Evolutionary conservation across 2,329 filamentous ascomycete species (phyloP).

Genomic region (Diaporthe ilicicola): DNA sequence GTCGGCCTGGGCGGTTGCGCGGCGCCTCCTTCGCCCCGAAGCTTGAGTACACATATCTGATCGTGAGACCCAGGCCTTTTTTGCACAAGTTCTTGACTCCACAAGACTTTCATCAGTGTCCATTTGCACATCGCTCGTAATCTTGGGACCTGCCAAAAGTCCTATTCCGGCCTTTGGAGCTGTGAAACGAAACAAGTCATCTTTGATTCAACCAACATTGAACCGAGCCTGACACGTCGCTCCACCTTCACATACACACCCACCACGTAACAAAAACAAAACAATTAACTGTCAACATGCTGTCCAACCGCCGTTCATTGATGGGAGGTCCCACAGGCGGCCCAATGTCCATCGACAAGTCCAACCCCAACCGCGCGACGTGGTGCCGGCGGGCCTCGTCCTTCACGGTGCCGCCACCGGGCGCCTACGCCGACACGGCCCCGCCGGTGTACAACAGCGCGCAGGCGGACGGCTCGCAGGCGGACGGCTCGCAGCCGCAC

Average conservation of each 20-base stretch:
- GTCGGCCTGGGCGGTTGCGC: constrained; percentile 19
- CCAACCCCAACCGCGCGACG: constrained; percentile 18
- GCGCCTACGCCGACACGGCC: not conserved
- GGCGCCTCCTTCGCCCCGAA: constrained; percentile 18
- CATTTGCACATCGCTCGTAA: constrained; percentile 3
- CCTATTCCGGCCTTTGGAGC: not conserved
- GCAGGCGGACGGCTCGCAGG: not conserved
- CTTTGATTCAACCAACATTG: not conserved
- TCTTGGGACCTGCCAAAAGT: constrained; percentile 12
- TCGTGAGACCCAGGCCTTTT: not conserved
- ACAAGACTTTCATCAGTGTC: constrained; percentile 5
- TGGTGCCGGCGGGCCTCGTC: constrained; percentile 26
- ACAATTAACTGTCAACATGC: not conserved
- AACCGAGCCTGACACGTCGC: not conserved
- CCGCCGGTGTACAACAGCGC: constrained; percentile 6
- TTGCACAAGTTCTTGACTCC: not conserved
- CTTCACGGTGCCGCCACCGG: constrained; percentile 11
- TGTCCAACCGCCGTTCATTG: constrained; percentile 27
- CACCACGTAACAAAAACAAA: not conserved
- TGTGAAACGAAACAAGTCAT: constrained; percentile 13
- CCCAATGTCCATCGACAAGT: constrained; percentile 16
- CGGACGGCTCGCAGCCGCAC: constrained; percentile 10
- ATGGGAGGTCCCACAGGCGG: constrained; percentile 10
- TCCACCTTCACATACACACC: not conserved
- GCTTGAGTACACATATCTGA: constrained; percentile 25